Conservation (phyloP, 73 alveolate species). For the Uronychia setigera region DNA sequence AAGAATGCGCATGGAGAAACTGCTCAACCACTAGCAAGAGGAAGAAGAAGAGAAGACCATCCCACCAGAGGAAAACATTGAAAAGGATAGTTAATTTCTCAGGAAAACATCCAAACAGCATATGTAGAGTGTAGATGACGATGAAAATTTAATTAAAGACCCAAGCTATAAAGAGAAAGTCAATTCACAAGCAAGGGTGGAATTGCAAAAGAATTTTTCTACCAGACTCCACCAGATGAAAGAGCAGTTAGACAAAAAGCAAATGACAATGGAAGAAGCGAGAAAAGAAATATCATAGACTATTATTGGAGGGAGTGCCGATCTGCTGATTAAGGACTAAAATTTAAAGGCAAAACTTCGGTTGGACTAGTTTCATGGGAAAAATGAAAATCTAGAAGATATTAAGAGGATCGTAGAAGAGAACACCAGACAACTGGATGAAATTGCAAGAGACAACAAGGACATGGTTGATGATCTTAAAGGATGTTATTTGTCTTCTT, state of each 20-base stretch:
- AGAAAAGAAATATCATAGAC: background rate
- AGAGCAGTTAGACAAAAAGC: background rate
- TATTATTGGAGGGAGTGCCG: background rate
- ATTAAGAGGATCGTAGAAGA: background rate
- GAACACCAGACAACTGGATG: background rate
- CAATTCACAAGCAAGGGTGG: background rate
- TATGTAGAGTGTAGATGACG: too few relatives aligned
- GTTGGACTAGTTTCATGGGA: background rate
- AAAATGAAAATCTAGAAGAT: background rate
- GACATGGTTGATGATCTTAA: background rate
- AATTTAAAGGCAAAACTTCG: background rate
- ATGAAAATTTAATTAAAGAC: too few relatives aligned
- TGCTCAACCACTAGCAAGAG: too few relatives aligned
- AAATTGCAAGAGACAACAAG: background rate
- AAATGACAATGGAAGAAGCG: background rate
- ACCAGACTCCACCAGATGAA: background rate
- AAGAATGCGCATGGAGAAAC: too few relatives aligned
- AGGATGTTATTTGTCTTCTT: background rate
- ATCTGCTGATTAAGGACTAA: background rate
- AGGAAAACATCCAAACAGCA: too few relatives aligned
- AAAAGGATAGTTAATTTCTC: too few relatives aligned
- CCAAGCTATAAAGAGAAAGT: background rate
- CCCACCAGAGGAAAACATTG: too few relatives aligned
- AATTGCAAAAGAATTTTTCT: background rate
- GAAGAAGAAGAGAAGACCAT: too few relatives aligned